Evolutionary conservation across 1,284 basidiomycete species (phyloP).

Genomic region (Leccinum pallidistipes): DNA sequence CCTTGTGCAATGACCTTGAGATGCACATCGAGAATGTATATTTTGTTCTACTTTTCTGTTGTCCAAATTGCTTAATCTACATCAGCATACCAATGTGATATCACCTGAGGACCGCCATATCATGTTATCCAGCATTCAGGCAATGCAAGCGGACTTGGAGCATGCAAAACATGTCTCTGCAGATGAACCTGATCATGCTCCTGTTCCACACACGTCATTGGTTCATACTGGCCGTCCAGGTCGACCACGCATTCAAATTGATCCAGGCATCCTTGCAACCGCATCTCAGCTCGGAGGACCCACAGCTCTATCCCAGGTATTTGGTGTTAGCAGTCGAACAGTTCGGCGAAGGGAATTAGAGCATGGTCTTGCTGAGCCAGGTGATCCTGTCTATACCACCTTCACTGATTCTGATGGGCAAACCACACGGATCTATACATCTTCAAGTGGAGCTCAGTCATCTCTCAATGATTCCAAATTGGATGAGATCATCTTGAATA

Average conservation of each 20-base stretch:
- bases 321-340: background rate
- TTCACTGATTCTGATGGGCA: background rate
- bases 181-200: no score
- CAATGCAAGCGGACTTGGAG: no score
- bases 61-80: no score
- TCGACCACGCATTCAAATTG: background rate
- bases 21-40: no score
- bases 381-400: background rate
- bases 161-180: no score
- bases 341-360: background rate
- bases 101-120: no score
- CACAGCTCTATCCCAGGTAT: background rate
- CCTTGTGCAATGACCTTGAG: no score
- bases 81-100: no score
- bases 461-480: background rate
- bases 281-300: background rate
- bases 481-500: background rate
- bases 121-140: no score
- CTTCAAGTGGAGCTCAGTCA: background rate
- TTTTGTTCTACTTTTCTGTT: no score
- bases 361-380: background rate
- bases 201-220: no score
- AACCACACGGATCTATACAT: background rate
- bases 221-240: background rate
- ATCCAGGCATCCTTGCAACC: background rate